phyloP scores from a whole-genome alignment of 257 asterid genomes.

The Ocimum tenuiflorum region DNA sequence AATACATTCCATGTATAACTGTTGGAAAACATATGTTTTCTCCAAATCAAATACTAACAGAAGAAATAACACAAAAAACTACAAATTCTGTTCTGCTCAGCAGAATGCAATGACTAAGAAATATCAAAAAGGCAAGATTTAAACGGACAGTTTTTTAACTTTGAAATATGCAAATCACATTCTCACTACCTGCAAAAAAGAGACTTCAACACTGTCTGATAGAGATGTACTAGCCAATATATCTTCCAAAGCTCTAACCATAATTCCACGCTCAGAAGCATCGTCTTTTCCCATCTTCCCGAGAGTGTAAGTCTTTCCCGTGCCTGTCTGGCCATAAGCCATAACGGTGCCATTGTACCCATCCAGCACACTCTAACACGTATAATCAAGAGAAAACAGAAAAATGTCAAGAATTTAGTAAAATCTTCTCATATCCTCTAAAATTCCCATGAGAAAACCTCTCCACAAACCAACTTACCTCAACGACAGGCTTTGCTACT shows the following conservation, averaged over 20 bases:
- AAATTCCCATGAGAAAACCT: not conserved
- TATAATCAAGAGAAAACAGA: not conserved
- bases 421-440: not conserved
- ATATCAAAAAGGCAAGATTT: too few relatives aligned
- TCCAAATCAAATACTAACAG: not conserved
- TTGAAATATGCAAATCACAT: not conserved
- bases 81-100: too few relatives aligned
- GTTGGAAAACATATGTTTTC: conserved; percentile 4
- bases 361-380: conserved; percentile 63
- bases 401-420: not conserved
- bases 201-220: conserved; percentile 63
- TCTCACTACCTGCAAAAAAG: conserved; percentile 65
- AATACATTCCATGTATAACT: conserved; percentile 84
- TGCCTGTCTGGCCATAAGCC: conserved; percentile 95
- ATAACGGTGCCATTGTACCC: conserved; percentile 90
- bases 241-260: conserved; percentile 89
- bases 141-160: too few relatives aligned
- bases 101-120: too few relatives aligned
- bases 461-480: conserved; percentile 35
- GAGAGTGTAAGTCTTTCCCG: conserved; percentile 88
- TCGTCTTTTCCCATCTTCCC: conserved; percentile 71
- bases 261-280: conserved; percentile 77
- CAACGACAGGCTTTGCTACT: conserved; percentile 93
- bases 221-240: conserved; percentile 44
- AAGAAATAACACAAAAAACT: not conserved